Evolutionary conservation across 331 rosid genomes (phyloP).

Genomic region (Quercus lobata): DNA sequence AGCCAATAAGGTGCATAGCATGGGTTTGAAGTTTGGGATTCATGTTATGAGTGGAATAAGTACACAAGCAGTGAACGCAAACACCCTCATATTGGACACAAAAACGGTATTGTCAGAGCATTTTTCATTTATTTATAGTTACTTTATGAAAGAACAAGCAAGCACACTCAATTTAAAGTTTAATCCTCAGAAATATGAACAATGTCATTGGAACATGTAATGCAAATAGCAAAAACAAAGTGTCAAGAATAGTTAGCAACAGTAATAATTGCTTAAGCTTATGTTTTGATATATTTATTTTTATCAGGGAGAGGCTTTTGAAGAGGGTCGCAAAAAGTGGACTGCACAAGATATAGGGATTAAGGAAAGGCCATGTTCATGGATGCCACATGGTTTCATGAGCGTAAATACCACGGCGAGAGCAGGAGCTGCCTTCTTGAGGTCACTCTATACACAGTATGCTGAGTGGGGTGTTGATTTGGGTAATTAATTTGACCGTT

Average conservation of each 20-base stretch:
- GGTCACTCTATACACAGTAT: conserved; percentile 83
- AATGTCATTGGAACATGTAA: not conserved
- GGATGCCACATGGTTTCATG: too few relatives aligned
- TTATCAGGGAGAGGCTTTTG: conserved; percentile 59
- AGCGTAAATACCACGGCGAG: too few relatives aligned
- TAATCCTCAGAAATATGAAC: not conserved
- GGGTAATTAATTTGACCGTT: conserved; percentile 31
- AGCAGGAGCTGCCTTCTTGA: conserved; percentile 64
- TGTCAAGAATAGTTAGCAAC: not conserved
- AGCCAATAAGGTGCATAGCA: conserved; percentile 69
- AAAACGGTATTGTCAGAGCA: conserved; percentile 41
- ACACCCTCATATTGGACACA: conserved; percentile 75
- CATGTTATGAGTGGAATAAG: conserved; percentile 98
- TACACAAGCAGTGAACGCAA: conserved; percentile 91
- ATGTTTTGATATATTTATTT: not conserved
- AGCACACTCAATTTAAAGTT: too few relatives aligned
- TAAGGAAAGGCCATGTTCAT: too few relatives aligned
- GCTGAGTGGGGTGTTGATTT: conserved; percentile 92
- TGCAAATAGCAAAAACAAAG: not conserved
- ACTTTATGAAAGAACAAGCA: not conserved
- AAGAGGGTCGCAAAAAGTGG: conserved; percentile 75
- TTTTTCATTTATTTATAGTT: conserved; percentile 2
- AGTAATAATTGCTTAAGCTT: not conserved
- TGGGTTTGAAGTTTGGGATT: conserved; percentile 95
- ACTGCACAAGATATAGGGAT: conserved; percentile 72